Conservation (phyloP, 2,329 filamentous ascomycete species). For the Colletotrichum viniferum region DNA sequence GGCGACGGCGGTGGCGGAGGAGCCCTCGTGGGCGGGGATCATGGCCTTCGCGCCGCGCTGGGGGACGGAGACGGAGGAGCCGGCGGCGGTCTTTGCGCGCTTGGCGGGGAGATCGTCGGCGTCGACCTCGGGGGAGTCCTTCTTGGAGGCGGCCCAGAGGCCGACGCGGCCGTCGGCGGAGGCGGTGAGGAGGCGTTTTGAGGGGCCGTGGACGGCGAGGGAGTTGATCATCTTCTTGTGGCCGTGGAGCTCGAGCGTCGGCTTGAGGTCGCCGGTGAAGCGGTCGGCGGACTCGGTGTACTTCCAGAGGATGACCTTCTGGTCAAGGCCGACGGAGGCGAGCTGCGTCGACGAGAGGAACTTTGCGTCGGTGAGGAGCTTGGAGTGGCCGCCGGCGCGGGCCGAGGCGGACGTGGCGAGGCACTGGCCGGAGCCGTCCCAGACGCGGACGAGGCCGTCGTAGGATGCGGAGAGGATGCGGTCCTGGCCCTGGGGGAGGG, state of each 20-base stretch:
- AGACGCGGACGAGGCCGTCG: conserved; percentile 86
- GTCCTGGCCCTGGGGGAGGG: conserved; percentile 61
- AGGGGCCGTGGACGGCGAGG: conserved; percentile 74
- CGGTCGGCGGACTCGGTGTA: conserved; percentile 72
- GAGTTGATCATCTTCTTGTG: conserved; percentile 78
- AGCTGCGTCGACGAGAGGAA: conserved; percentile 81
- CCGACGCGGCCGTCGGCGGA: conserved; percentile 83
- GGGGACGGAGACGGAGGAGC: conserved; percentile 48
- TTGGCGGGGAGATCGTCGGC: conserved; percentile 75
- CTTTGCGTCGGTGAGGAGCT: conserved; percentile 80
- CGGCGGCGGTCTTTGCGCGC: conserved; percentile 70
- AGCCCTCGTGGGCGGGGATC: conserved; percentile 73
- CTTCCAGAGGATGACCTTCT: conserved; percentile 88
- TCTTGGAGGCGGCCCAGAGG: conserved; percentile 86
- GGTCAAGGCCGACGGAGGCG: conserved; percentile 83
- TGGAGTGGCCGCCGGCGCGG: conserved; percentile 73
- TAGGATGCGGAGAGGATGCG: conserved; percentile 91
- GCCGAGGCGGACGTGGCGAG: conserved; percentile 75
- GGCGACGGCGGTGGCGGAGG: conserved; percentile 77
- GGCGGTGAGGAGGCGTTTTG: conserved; percentile 82
- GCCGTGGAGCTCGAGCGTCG: conserved; percentile 81
- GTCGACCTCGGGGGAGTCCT: conserved; percentile 76
- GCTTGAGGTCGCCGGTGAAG: conserved; percentile 67
- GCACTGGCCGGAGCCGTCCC: conserved; percentile 87
- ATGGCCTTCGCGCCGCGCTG: conserved; percentile 82